Base-by-base conservation (phyloP, 257 asterid species). In the Solanum chaucha region DNA sequence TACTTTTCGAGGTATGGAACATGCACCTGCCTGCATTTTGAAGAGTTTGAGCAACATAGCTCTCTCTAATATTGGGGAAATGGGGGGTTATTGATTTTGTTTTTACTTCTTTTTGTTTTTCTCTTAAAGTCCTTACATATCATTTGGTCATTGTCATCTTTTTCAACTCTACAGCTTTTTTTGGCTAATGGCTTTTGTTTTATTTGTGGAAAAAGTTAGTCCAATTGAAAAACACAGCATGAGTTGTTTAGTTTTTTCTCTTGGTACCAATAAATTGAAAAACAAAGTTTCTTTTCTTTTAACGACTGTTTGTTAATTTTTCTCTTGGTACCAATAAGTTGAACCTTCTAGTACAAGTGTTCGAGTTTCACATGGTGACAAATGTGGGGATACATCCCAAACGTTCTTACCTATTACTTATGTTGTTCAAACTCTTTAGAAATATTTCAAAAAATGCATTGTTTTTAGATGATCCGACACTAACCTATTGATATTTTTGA, bases 1-100 rank as follows among this genome's bases (percentile, higher is more conserved):
- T 11, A 65, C 2, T 24, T 65, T 61, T 11, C 1, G 5, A 12
- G 4, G 0, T 1, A 65, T 26, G 2, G 0, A 6, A 11, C 8
- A 24, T 2, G 3, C 9, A 65, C 2, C 1, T 11, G 0, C 5
- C 35, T 7, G 0, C 1, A 10, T 65, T 65, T 12, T 26, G 1
- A 65, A 11, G 10, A 11, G 72, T 65, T 24, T 2, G 8, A 65
- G 19, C 72, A 2, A 65, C 1, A 65, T 65, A 24, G 2, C 38
- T 32, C 30, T 61, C 40, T 20, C 19, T 71, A 2, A 71, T 71
- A 72, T 17, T 17, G 9, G 15, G 9, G 2, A 34, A 34, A 72
- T 34, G 46, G 81, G 81, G 26, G 2, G 44, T 72, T 8, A 2
- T 67, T 26, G 22, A 8, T 19, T 26, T 19, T 10, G 40, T 65